Conservation (phyloP, 306 rosid genomes). For the Acacia acuminata region DNA sequence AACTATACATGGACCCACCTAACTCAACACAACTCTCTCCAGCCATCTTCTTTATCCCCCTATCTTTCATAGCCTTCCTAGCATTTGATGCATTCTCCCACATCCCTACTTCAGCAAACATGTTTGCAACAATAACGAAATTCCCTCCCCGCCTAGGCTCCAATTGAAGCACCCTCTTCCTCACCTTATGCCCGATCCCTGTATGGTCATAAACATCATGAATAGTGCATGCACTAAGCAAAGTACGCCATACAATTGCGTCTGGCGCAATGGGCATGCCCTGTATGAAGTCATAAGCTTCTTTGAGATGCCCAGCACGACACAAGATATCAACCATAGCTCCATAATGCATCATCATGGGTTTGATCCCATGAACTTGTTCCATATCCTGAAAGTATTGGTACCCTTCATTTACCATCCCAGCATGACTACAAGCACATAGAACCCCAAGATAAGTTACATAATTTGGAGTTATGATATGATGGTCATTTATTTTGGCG, state of each 20-base stretch:
- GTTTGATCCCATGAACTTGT: conserved; percentile 63
- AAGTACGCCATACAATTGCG: conserved; percentile 76
- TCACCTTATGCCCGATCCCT: conserved; percentile 60
- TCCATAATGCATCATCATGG: conserved; percentile 74
- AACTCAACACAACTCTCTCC: conserved; percentile 82
- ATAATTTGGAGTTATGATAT: conserved; percentile 61
- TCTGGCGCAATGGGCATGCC: conserved; percentile 72
- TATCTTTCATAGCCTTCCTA: conserved; percentile 68
- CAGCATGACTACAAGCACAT: conserved; percentile 90
- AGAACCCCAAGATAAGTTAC: conserved; percentile 85
- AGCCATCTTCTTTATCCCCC: conserved; percentile 74
- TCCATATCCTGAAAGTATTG: conserved; percentile 68
- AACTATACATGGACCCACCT: conserved; percentile 62
- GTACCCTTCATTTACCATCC: conserved; percentile 69
- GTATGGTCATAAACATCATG: conserved; percentile 47
- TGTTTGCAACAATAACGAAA: conserved; percentile 77
- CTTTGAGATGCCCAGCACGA: conserved; percentile 68
- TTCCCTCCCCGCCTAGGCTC: conserved; percentile 89
- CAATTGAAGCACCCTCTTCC: conserved; percentile 63
- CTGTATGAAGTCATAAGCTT: conserved; percentile 66
- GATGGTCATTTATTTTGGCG: conserved; percentile 38
- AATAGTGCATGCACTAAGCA: conserved; percentile 71
- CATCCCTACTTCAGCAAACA: conserved; percentile 81
- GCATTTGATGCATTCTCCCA: conserved; percentile 81
- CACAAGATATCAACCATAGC: conserved; percentile 85